Evolutionary conservation across 768 basidiomycete species (phyloP), one percentile per base, ranked within the genome.

Genomic region (Tremella mesenterica): DNA sequence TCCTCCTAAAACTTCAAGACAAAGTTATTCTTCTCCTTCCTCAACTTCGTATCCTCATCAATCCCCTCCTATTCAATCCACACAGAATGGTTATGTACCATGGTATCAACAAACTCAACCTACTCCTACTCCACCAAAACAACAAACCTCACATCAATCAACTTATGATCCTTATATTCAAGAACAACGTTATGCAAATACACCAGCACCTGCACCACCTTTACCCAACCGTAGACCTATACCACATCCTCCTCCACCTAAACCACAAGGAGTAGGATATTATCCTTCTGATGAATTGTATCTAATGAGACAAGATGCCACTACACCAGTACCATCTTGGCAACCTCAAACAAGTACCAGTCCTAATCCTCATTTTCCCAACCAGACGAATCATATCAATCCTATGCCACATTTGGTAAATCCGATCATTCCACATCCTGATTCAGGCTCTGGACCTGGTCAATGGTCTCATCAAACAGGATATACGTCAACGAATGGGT

Each of bases 221-320:
- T 53, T 60, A 8, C 58, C 59, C 9, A 45, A 54, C 13, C 46
- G 44, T 30, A 38, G 57, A 18, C 59, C 63, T 1, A 38, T 48
- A 5, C 60, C 60, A 1, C 54, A 51, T 29, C 64, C 66, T 13
- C 58, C 61, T 1, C 65, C 65, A 3, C 60, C 63, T 7, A 53
- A 58, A 29, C 52, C n/a, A n/a, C n/a, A 47, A 16, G 43, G 54
- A 10, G 61, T 60, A 3, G 67, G 67, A 12, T 69, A 69, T 28
- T 69, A 69, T 29, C 67, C 67, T 2, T 69, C 67, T 8, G 67
- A 69, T 47, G 67, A 69, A 56, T 58, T 69, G 20, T 69, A 69
- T 33, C 36, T 52, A 12, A 58, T 58, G 27, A 39, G 57, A 20
- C 59, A 57, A 18, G 30, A 49, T 8, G 30, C 30, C 8, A 14